These are phyloP conservation scores for Colletotrichum noveboracense DNA, from an alignment of 2,329 filamentous ascomycete genomes.

Conservation along the genomic window DNA sequence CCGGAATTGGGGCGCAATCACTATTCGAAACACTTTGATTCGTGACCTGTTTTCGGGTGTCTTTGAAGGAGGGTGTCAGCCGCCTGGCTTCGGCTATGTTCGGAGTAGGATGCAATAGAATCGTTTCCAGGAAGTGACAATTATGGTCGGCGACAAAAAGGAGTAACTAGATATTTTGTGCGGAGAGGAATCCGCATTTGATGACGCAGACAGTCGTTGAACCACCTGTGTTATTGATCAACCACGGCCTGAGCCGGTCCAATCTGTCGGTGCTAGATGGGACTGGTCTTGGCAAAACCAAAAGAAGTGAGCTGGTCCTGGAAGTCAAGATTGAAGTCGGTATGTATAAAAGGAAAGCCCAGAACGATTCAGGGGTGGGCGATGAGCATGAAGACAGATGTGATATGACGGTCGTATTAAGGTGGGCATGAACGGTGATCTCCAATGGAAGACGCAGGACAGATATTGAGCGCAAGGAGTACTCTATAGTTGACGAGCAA, in stretches of 20 bases:
- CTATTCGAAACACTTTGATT: neutral
- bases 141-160: neutral
- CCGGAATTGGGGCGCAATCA: slow-evolving; percentile 4
- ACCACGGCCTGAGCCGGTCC: neutral
- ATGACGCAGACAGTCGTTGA: neutral
- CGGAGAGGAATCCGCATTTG: neutral
- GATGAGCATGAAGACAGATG: neutral
- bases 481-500: neutral
- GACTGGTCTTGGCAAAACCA: neutral
- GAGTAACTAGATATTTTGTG: neutral
- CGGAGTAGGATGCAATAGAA: neutral
- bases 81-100: neutral
- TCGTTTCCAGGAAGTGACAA: neutral
- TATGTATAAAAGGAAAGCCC: neutral
- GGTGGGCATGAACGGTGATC: neutral
- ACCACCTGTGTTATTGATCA: neutral
- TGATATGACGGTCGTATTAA: slow-evolving; percentile 12
- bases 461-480: neutral
- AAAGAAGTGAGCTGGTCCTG: neutral
- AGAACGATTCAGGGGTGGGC: neutral
- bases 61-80: neutral
- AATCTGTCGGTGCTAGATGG: neutral
- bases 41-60: neutral
- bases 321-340: neutral
- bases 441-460: neutral